Evolutionary conservation across 768 basidiomycete species (phyloP).

Genomic region (Boletellus emodensis): DNA sequence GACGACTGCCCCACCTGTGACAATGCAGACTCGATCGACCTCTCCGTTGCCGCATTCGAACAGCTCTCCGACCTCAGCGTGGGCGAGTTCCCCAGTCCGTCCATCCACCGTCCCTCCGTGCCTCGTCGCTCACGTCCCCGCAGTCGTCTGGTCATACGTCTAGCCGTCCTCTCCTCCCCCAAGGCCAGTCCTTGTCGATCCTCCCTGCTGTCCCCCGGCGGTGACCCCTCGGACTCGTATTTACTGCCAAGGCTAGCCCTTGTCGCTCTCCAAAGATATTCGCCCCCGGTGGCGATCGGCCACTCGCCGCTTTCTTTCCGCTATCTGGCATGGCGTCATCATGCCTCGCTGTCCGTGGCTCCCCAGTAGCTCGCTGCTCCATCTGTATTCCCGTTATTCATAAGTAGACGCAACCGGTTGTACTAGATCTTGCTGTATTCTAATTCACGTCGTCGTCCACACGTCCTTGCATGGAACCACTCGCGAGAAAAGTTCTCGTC

Average conservation of each 20-base stretch:
- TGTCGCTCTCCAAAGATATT: too few species aligned
- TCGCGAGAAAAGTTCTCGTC: constrained; percentile 70
- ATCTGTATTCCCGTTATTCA: not conserved
- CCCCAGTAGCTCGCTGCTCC: too few species aligned
- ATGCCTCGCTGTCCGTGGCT: too few species aligned
- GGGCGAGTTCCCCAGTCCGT: constrained; percentile 61
- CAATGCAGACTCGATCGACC: constrained; percentile 58
- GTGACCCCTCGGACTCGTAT: not conserved
- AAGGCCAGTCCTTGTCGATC: constrained; percentile 16
- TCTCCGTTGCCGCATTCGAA: constrained; percentile 66
- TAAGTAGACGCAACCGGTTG: constrained; percentile 3
- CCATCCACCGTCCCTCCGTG: not conserved
- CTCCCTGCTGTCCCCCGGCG: not conserved
- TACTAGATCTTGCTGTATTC: not conserved
- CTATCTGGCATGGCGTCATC: constrained; percentile 15
- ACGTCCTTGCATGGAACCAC: constrained; percentile 14
- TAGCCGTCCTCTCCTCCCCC: not conserved
- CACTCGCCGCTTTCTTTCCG: not conserved
- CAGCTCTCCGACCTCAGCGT: constrained; percentile 43
- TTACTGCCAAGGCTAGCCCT: too few species aligned
- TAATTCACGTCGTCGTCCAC: not conserved
- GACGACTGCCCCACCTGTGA: constrained; percentile 82
- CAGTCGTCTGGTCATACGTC: constrained; percentile 18
- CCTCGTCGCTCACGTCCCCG: not conserved
- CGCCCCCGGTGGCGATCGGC: not conserved